These are phyloP conservation scores for Lenwebbia sp. DNA, from an alignment of 345 rosid species.

Conservation along the genomic window DNA sequence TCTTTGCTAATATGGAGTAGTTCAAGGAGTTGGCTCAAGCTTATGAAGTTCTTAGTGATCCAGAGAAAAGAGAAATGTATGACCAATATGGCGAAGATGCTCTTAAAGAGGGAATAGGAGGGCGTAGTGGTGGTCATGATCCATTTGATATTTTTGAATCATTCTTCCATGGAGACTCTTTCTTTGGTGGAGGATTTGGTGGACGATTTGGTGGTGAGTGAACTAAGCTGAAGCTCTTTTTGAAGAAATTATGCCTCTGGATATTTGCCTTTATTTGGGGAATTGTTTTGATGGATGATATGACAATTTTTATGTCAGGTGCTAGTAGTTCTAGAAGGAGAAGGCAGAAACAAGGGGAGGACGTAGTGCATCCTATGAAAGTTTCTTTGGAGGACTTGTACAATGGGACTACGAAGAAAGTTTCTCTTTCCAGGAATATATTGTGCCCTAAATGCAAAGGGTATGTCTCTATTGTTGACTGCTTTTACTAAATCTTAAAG, in stretches of 20 bases:
- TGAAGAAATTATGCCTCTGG: not conserved
- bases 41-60: conserved; percentile 60
- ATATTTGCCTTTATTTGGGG: not conserved
- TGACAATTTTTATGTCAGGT: conserved; percentile 6
- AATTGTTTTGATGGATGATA: not conserved
- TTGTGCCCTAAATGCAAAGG: conserved; percentile 55
- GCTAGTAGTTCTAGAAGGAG: conserved; percentile 44
- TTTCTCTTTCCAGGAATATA: conserved; percentile 39
- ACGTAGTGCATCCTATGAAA: conserved; percentile 35
- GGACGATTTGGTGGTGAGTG: not conserved
- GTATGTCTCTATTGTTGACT: conserved; percentile 10
- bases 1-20: conserved; percentile 9
- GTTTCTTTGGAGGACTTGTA: conserved; percentile 56
- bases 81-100: conserved; percentile 64
- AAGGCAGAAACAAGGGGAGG: conserved; percentile 54
- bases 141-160: conserved; percentile 57
- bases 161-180: conserved; percentile 21
- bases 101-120: conserved; percentile 68
- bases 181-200: not conserved
- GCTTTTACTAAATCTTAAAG: not conserved
- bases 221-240: not conserved
- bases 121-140: conserved; percentile 35
- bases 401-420: conserved; percentile 50
- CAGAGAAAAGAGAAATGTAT: conserved; percentile 55
- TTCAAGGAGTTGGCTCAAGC: conserved; percentile 66